Conservation (phyloP, 2,329 filamentous ascomycete genomes). For the Botrytis pseudocinerea region DNA sequence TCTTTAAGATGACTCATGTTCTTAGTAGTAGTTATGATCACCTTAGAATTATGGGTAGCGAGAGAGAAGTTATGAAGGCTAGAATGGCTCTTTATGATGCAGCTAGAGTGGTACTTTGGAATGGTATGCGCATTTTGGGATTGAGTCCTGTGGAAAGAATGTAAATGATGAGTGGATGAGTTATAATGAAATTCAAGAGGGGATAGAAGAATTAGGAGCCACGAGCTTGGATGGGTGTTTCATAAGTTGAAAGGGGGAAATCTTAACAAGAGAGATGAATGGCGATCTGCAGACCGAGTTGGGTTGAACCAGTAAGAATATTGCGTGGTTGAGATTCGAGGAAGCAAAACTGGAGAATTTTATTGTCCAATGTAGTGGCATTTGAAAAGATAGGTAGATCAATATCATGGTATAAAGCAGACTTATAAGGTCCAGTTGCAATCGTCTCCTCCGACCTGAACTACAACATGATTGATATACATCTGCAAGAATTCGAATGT, state of each 20-base stretch:
- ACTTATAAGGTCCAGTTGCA: no score
- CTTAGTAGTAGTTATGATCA: slow-evolving; percentile 81
- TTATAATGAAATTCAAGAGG: background rate
- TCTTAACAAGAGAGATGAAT: background rate
- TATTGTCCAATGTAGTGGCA: background rate
- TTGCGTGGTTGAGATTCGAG: background rate
- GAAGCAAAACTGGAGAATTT: background rate
- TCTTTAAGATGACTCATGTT: slow-evolving; percentile 84
- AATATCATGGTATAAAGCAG: background rate
- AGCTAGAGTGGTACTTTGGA: slow-evolving; percentile 72
- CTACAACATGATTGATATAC: background rate
- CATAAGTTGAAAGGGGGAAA: background rate
- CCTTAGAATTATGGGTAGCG: slow-evolving; percentile 77
- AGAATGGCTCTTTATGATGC: slow-evolving; percentile 77
- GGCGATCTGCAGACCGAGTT: no score
- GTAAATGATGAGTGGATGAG: background rate
- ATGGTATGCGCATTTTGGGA: slow-evolving; percentile 81
- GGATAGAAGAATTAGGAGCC: background rate
- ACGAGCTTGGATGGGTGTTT: background rate
- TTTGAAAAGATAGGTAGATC: background rate
- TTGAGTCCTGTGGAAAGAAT: slow-evolving; percentile 68
- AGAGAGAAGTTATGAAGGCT: slow-evolving; percentile 68
- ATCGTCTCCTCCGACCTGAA: background rate
- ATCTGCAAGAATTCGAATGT: background rate
- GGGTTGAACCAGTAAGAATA: background rate